Evolutionary conservation across 2,329 filamentous ascomycete species (phyloP).

Genomic region (Colletotrichum sp.): DNA sequence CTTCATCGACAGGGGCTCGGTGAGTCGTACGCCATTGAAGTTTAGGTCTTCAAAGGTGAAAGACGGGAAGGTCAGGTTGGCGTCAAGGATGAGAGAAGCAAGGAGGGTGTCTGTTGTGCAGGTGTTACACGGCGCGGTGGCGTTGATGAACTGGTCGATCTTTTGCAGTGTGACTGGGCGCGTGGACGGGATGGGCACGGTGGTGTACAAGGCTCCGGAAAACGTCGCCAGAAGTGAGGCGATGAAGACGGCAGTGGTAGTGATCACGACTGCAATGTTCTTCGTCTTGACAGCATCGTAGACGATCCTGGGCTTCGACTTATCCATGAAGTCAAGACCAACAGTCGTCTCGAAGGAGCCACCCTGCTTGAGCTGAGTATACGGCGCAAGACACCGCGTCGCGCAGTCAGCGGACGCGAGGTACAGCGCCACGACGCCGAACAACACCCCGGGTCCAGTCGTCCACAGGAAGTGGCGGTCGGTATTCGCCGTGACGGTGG

Average conservation of each 20-base stretch:
- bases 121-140: slow-evolving; percentile 15
- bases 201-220: slow-evolving; percentile 36
- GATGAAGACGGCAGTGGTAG: slow-evolving; percentile 30
- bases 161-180: slow-evolving; percentile 27
- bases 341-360: slow-evolving; percentile 34
- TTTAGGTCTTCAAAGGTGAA: slow-evolving; percentile 39
- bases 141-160: slow-evolving; percentile 35
- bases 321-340: slow-evolving; percentile 36
- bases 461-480: slow-evolving; percentile 40
- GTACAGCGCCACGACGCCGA: slow-evolving; percentile 33
- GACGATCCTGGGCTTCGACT: slow-evolving; percentile 29
- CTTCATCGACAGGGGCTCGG: slow-evolving; percentile 5
- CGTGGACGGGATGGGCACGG: slow-evolving; percentile 27
- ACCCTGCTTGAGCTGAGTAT: slow-evolving; percentile 29
- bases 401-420: slow-evolving; percentile 35
- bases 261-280: slow-evolving; percentile 30
- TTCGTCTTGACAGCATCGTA: slow-evolving; percentile 28
- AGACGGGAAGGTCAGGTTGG: slow-evolving; percentile 36
- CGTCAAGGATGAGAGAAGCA: slow-evolving; percentile 38
- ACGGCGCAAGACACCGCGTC: slow-evolving; percentile 37
- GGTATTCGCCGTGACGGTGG: slow-evolving; percentile 28
- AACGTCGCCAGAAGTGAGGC: slow-evolving; percentile 35
- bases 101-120: slow-evolving; percentile 32
- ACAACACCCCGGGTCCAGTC: slow-evolving; percentile 31
- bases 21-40: slow-evolving; percentile 23